Percentiles rank a stretch among this genome's conserved stretches.
These are phyloP conservation scores for Alternaria conjuncta DNA, from an alignment of 2,329 filamentous ascomycete genomes.

Conservation along the genomic window DNA sequence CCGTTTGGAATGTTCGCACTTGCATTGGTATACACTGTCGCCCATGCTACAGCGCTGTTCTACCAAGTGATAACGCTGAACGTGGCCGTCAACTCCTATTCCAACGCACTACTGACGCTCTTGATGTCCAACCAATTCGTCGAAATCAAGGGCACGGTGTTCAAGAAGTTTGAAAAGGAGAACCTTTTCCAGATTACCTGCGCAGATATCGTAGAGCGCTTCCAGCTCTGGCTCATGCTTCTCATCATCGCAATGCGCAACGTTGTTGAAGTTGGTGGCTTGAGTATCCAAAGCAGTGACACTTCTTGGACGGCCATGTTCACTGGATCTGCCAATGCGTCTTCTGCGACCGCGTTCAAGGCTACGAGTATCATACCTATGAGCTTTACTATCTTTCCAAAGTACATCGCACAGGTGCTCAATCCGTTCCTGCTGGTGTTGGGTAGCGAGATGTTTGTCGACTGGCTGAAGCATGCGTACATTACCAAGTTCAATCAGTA, in stretches of 20 bases:
- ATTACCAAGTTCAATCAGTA: conserved; percentile 99
- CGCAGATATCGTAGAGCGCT: conserved; percentile 94
- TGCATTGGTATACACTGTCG: conserved; percentile 83
- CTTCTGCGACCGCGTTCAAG: conserved; percentile 60
- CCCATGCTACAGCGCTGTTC: conserved; percentile 87
- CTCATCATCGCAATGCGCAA: conserved; percentile 96
- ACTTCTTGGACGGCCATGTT: conserved; percentile 41
- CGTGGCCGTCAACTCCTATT: conserved; percentile 98
- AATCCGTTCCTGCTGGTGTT: conserved; percentile 93
- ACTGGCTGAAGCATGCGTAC: conserved; percentile 96
- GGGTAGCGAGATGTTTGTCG: conserved; percentile 94
- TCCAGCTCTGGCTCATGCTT: conserved; percentile 97
- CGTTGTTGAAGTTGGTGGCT: conserved; percentile 89
- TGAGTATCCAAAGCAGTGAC: conserved; percentile 61
- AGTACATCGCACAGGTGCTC: conserved; percentile 85
- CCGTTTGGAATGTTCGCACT: conserved; percentile 92
- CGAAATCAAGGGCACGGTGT: conserved; percentile 97
- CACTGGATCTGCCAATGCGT: conserved; percentile 53
- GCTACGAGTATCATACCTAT: conserved; percentile 81
- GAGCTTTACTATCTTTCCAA: conserved; percentile 88
- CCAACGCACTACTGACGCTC: conserved; percentile 89
- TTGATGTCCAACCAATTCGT: conserved; percentile 98
- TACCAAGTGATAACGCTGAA: conserved; percentile 98
- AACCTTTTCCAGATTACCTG: conserved; percentile 96
- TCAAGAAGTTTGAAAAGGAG: conserved; percentile 98